phyloP scores from a whole-genome alignment of 192 early-diverging fungal species.

The Coemansia biformis region DNA sequence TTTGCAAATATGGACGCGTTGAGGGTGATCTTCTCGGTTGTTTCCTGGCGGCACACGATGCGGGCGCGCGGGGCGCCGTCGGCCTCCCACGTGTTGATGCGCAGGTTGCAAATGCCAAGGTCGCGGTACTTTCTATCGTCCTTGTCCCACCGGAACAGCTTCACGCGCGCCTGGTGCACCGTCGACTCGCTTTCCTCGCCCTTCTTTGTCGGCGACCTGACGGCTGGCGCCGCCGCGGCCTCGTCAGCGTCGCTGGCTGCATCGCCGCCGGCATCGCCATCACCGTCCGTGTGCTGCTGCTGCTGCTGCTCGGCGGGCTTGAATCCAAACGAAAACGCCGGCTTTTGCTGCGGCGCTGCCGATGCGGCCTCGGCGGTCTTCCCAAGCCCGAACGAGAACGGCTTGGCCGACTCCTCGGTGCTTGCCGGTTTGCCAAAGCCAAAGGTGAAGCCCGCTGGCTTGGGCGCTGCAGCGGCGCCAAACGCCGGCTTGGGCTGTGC shows the following conservation, averaged over 20 bases:
- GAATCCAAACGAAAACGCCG: slow-evolving; percentile 43
- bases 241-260: slow-evolving; percentile 10
- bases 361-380: background rate
- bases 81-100: slow-evolving; percentile 28
- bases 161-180: slow-evolving; percentile 29
- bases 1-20: slow-evolving; percentile 46
- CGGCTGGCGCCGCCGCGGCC: background rate
- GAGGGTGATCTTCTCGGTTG: slow-evolving; percentile 43
- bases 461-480: background rate
- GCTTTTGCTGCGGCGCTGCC: slow-evolving; percentile 6
- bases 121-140: slow-evolving; percentile 30
- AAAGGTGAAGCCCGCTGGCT: slow-evolving; percentile 27
- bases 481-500: background rate
- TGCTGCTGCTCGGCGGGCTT: background rate
- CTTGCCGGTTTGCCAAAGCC: slow-evolving; percentile 17
- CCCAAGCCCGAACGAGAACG: slow-evolving; percentile 38
- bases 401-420: slow-evolving; percentile 17
- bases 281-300: background rate
- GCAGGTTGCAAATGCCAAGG: slow-evolving; percentile 40
- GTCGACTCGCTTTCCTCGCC: slow-evolving; percentile 51
- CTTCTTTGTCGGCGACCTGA: slow-evolving; percentile 20
- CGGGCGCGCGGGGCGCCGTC: slow-evolving; percentile 23
- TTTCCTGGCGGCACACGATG: slow-evolving; percentile 48
- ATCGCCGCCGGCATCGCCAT: slow-evolving; percentile 1
- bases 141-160: slow-evolving; percentile 45